Percentiles rank a stretch among this genome's conserved stretches.
Conservation (phyloP, 148 eudicot species). For the Diospyros kaki region DNA sequence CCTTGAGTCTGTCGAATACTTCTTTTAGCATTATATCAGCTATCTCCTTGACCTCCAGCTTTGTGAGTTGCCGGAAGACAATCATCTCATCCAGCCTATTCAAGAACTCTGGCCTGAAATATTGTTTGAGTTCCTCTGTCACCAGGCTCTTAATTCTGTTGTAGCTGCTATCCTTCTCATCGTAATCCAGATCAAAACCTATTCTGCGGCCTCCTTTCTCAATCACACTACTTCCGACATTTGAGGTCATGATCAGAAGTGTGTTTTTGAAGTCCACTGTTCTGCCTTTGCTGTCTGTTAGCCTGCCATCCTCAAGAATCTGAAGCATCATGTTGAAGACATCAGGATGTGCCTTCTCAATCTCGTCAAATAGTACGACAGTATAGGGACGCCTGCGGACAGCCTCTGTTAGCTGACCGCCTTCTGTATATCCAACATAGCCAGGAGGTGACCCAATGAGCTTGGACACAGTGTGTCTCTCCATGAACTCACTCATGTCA, state of each 20-base stretch:
- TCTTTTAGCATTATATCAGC: constrained; percentile 92
- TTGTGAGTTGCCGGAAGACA: constrained; percentile 82
- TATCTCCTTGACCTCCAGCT: constrained; percentile 82
- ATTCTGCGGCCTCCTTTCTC: constrained; percentile 71
- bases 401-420: constrained; percentile 91
- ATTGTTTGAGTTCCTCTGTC: constrained; percentile 74
- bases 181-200: constrained; percentile 59
- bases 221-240: constrained; percentile 84
- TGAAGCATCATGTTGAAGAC: constrained; percentile 96
- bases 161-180: constrained; percentile 74
- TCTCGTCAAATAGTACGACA: constrained; percentile 82
- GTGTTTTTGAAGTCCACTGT: constrained; percentile 90
- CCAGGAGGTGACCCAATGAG: constrained; percentile 96
- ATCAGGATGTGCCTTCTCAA: constrained; percentile 93
- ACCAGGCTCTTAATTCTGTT: constrained; percentile 73
- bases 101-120: constrained; percentile 86
- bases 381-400: constrained; percentile 84
- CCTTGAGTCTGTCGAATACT: constrained; percentile 69
- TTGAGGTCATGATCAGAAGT: constrained; percentile 85
- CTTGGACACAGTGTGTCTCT: constrained; percentile 80
- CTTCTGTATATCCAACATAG: constrained; percentile 83
- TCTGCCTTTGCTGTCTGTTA: constrained; percentile 88
- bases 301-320: constrained; percentile 89
- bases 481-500: constrained; percentile 96
- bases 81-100: constrained; percentile 90